A percentile compares a stretch with the other conserved stretches of the same genome.
Conservation (phyloP, 257 asterid species). For the Rehmannia glutinosa region DNA sequence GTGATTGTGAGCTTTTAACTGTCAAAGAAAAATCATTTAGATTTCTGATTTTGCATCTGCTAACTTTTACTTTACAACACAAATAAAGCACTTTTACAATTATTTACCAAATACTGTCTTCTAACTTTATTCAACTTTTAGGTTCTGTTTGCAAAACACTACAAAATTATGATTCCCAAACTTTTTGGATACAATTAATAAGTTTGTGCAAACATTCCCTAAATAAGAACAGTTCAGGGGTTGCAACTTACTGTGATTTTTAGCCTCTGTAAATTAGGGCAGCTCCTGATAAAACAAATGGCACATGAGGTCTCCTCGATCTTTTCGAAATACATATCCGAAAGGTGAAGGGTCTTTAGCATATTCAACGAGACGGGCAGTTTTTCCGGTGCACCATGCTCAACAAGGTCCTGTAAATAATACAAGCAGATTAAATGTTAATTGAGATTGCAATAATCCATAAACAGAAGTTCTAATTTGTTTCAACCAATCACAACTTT, state of each 20-base stretch:
- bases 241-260: conserved; percentile 40
- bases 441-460: neutral
- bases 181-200: no score
- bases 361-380: conserved; percentile 32
- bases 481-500: neutral
- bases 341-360: conserved; percentile 42
- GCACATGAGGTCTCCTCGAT: conserved; percentile 43
- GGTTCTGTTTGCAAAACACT: no score
- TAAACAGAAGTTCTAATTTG: neutral
- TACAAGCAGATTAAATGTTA: neutral
- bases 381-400: conserved; percentile 44
- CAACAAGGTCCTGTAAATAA: conserved; percentile 44
- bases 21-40: no score
- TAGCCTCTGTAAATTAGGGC: conserved; percentile 47
- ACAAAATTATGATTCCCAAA: no score
- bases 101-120: no score
- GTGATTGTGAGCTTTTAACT: no score
- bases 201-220: no score
- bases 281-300: conserved; percentile 55
- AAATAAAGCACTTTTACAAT: no score
- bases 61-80: no score
- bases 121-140: no score
- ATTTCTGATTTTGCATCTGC: no score
- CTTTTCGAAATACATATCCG: conserved; percentile 44
- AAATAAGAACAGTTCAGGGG: neutral